Evolutionary conservation across 441 rosid genomes (phyloP), one percentile per base, ranked within the genome.

Genomic region (Pelargonium citronellum): DNA sequence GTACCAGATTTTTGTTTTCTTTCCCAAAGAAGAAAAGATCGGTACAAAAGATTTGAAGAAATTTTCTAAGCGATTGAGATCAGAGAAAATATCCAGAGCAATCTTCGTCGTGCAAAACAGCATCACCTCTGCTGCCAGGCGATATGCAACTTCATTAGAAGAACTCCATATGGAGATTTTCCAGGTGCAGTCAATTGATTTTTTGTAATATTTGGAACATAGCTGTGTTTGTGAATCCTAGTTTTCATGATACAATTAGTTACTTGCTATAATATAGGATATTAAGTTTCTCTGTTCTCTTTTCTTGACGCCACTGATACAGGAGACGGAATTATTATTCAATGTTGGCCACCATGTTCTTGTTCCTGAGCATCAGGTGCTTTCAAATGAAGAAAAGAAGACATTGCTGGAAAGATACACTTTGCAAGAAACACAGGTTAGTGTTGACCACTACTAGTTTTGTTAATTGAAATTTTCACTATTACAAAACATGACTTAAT

Each of bases 1-100:
- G n/a, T 61, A 73, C 41, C 76, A 87, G 91, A 87, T 87, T 43
- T 80, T 79, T 43, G 86, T 87, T 9, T 85, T 85, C 70, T 87
- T 79, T 73, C 84, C 86, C 13, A 82, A 78, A 73, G 84, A 81
- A 4, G 77, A 71, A 37, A 80, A 78, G 70, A 74, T 82, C n/a
- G 86, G 87, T 62, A 79, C 76, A 24, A 74, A 82, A 22, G 67
- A 79, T 68, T 75, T 87, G 2, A 79, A 37, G 53, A 68, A 63
- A 63, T 79, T 66, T 5, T 75, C 78, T 7, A 63, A 69, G n/a
- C 79, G 77, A 30, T 71, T 87, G 91, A 75, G 75, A 77, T 75
- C 77, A 7, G 82, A 83, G 41, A 78, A 78, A 24, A 79, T 85
- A 44, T 60, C 17, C 51, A 61, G 75, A 66, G 81, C 86, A 69